Evolutionary conservation across 257 asterid species (phyloP).

Genomic region (Eustoma russellianum): DNA sequence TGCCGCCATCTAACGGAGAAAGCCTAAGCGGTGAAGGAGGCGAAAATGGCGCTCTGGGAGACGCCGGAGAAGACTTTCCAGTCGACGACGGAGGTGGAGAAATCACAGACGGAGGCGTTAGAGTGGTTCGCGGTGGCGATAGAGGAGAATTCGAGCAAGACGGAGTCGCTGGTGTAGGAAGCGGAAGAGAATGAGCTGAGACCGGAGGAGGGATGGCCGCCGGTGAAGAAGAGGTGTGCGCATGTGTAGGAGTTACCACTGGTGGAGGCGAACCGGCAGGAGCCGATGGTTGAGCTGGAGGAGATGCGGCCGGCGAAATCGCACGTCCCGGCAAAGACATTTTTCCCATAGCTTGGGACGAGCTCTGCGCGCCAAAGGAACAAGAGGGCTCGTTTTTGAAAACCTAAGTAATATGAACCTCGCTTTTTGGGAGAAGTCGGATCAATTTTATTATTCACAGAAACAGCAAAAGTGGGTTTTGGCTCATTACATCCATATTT

Average conservation of each 20-base stretch:
- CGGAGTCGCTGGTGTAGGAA: conserved; percentile 14
- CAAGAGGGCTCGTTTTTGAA: too few species aligned
- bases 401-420: too few species aligned
- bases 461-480: too few species aligned
- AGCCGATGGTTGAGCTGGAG: conserved; percentile 40
- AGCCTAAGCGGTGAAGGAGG: conserved; percentile 24
- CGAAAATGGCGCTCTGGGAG: conserved; percentile 14
- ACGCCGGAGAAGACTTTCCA: conserved; percentile 21
- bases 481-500: too few species aligned
- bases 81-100: conserved; percentile 21
- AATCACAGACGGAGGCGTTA: conserved; percentile 14
- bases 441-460: too few species aligned
- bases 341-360: too few species aligned
- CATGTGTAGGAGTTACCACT: conserved; percentile 16
- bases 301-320: conserved; percentile 29
- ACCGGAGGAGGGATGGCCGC: conserved; percentile 25
- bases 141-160: conserved; percentile 11
- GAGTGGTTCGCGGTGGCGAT: conserved; percentile 19
- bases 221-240: conserved; percentile 16
- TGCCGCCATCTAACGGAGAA: conserved; percentile 17
- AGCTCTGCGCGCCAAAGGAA: too few species aligned
- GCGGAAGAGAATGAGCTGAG: conserved; percentile 16
- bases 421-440: too few species aligned
- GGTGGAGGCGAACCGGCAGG: conserved; percentile 32
- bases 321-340: conserved; percentile 17